phyloP scores from a whole-genome alignment of 2,329 filamentous ascomycete genomes.

The Allantophomopsis cytisporea region DNA sequence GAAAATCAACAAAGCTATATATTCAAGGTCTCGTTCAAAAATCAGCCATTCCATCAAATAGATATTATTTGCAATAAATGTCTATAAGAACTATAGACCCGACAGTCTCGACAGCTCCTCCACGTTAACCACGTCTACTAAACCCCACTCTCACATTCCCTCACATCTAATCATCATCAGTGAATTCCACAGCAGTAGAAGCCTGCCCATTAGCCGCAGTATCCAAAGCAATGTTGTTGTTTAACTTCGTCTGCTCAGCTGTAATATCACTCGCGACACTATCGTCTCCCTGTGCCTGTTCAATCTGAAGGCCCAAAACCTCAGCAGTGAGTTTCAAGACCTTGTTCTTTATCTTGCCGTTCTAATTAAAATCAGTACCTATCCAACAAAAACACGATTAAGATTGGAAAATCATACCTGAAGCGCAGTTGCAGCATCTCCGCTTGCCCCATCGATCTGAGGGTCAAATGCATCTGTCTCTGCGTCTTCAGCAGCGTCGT shows the following conservation, averaged over 20 bases:
- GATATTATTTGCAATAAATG: too few relatives aligned
- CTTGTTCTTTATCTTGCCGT: conserved; percentile 47
- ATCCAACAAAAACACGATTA: not conserved
- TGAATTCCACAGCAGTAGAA: conserved; percentile 24
- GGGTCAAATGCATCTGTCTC: conserved; percentile 37
- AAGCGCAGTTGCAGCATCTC: conserved; percentile 31
- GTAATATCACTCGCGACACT: conserved; percentile 26
- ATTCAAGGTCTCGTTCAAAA: too few relatives aligned
- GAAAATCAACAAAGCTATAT: too few relatives aligned
- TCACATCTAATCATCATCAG: conserved; percentile 8
- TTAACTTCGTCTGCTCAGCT: conserved; percentile 33
- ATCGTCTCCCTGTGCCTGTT: conserved; percentile 35
- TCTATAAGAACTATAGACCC: too few relatives aligned
- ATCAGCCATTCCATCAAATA: too few relatives aligned
- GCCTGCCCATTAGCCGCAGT: conserved; percentile 29
- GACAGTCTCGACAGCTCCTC: too few relatives aligned
- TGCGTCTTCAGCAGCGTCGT: conserved; percentile 36
- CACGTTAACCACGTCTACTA: too few relatives aligned
- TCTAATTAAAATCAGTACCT: conserved; percentile 13
- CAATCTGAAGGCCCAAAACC: conserved; percentile 32
- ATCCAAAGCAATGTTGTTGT: conserved; percentile 37
- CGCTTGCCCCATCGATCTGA: conserved; percentile 32
- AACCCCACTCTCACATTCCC: too few relatives aligned
- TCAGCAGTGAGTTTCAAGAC: conserved; percentile 41
- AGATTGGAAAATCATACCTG: conserved; percentile 18